Evolutionary conservation across 2,329 filamentous ascomycete species (phyloP).

Genomic region (Cadophora malorum): DNA sequence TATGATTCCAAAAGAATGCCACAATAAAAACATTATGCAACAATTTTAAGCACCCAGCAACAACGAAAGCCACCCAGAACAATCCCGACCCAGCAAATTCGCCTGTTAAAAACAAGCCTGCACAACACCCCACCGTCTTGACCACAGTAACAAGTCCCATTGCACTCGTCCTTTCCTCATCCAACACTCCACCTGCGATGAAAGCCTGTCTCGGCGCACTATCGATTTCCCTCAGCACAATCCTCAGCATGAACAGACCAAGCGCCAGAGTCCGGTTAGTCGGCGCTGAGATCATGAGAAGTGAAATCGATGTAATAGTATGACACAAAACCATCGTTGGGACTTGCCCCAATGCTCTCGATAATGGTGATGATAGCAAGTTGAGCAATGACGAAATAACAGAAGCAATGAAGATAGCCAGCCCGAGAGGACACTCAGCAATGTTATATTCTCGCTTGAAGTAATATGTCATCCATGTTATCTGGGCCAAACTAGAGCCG

Average conservation of each 20-base stretch:
- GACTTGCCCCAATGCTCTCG: not conserved
- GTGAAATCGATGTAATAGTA: not conserved
- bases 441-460: slow-evolving; percentile 12
- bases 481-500: not conserved
- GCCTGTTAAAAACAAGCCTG: not conserved
- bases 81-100: slow-evolving; percentile 1
- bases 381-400: not conserved
- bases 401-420: slow-evolving; percentile 4
- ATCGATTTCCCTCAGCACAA: slow-evolving; percentile 2
- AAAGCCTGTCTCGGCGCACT: slow-evolving; percentile 10
- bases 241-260: not conserved
- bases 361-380: slow-evolving; percentile 3
- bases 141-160: slow-evolving; percentile 5
- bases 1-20: slow-evolving; percentile 15
- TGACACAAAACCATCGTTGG: slow-evolving; percentile 11
- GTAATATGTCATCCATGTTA: slow-evolving; percentile 18
- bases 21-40: slow-evolving; percentile 5
- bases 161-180: slow-evolving; percentile 8
- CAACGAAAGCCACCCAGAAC: slow-evolving; percentile 10
- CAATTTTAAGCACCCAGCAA: not conserved
- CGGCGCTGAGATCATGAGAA: slow-evolving; percentile 10
- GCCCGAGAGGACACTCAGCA: slow-evolving; percentile 1
- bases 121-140: slow-evolving; percentile 7
- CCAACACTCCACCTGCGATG: not conserved
- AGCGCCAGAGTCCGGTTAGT: not conserved